Evolutionary conservation across 1,139 yeast species (phyloP).

Genomic region (Protomyces lactucae-debilis): DNA sequence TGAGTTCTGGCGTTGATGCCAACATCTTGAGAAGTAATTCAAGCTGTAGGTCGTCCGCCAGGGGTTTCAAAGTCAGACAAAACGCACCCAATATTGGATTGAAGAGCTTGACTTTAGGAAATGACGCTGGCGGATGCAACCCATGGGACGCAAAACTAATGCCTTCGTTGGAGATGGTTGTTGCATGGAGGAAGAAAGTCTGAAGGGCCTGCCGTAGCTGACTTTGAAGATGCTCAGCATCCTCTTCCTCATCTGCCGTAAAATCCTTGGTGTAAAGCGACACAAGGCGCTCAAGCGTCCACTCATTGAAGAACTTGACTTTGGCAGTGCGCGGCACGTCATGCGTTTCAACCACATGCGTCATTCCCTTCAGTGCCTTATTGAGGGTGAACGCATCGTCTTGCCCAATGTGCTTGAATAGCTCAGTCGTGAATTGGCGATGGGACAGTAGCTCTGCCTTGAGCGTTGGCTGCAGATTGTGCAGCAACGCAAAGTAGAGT

Average conservation of each 20-base stretch:
- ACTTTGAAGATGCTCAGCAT: conserved; percentile 27
- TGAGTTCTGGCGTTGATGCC: conserved; percentile 57
- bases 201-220: conserved; percentile 37
- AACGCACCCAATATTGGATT: conserved; percentile 65
- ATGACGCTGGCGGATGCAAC: conserved; percentile 45
- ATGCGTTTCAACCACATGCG: conserved; percentile 49
- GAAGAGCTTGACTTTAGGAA: conserved; percentile 39
- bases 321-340: conserved; percentile 65
- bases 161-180: conserved; percentile 55
- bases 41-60: conserved; percentile 66
- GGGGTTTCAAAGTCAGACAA: conserved; percentile 65
- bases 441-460: conserved; percentile 61
- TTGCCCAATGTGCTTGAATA: conserved; percentile 60
- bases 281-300: conserved; percentile 54
- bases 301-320: conserved; percentile 72
- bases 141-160: conserved; percentile 59
- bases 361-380: conserved; percentile 49
- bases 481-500: conserved; percentile 56
- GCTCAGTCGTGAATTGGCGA: conserved; percentile 54
- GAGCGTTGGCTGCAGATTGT: conserved; percentile 48
- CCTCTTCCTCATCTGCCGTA: conserved; percentile 34
- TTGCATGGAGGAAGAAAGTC: conserved; percentile 49
- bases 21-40: conserved; percentile 54
- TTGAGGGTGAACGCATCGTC: conserved; percentile 46
- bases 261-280: conserved; percentile 31